Base-by-base conservation (phyloP, 352 stramenopile genomes). In the Pythium aphanidermatum region DNA sequence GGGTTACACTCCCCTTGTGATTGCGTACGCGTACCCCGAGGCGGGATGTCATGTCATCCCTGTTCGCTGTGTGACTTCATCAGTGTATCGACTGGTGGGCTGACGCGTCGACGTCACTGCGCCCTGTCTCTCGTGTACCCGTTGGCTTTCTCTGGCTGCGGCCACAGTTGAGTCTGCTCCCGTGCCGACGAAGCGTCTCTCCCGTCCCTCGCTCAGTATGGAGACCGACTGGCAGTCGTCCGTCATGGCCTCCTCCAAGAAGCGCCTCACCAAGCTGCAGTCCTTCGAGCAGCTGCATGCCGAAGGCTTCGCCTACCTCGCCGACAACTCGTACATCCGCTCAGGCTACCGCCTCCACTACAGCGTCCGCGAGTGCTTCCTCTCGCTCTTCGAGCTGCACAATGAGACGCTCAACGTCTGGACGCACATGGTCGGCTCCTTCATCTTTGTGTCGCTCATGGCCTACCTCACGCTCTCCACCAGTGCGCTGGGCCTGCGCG, bases 361-460 rank as follows among this genome's bases (percentile, higher is more conserved):
- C 75, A 84, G 74, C 26, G 60, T 71, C 17, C 65, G 61, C 28
- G 75, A 91, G 56, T 94, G 83, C 46, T 72, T 91, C 43, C 32
- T 72, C 24, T 90, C 75, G 42, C 65, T 94, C 52, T 91, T 94
- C 45, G 71, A 92, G 64, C 65, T 92, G 49, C 83, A 94, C 66
- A 94, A 94, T 50, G 83, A 94, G 56, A 94, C 83, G 40, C 68
- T 89, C 34, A 94, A 94, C 52, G 78, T 94, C 17, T 94, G 83
- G 83, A 92, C 77, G 46, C 83, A 94, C 55, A 85, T 91, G 38
- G 64, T 91, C 17, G 83, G 83, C 30, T 90, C 77, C 36, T 75
- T 91, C 53, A 88, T 91, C 62, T 94, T 94, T 45, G 59, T 84
- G 27, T 63, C 63, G 46, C 70, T 92, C 55, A 86, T 92, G 61